Conservation (phyloP, 2,329 filamentous ascomycete species). For the Ceratocystis papillata region DNA sequence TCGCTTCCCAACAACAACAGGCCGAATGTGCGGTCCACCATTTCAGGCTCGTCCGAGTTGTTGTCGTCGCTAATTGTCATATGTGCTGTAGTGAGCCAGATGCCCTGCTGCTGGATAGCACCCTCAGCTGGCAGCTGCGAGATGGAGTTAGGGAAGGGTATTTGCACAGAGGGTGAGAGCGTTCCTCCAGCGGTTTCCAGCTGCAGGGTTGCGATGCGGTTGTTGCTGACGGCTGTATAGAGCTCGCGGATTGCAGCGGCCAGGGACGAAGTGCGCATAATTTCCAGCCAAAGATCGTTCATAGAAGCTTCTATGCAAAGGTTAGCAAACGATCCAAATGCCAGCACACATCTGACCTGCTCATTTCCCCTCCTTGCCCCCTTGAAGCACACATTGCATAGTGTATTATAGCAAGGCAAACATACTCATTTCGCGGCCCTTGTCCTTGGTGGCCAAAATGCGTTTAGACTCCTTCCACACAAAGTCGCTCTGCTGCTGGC, state of each 20-base stretch:
- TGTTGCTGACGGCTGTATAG: constrained; percentile 68
- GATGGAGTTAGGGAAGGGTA: constrained; percentile 57
- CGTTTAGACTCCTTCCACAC: constrained; percentile 83
- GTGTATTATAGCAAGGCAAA: constrained; percentile 22
- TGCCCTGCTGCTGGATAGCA: constrained; percentile 58
- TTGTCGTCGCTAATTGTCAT: constrained; percentile 58
- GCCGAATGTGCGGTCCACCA: constrained; percentile 76
- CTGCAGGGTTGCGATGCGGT: constrained; percentile 74
- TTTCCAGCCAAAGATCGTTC: constrained; percentile 57
- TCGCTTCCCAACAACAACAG: constrained; percentile 77
- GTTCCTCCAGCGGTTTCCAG: constrained; percentile 53
- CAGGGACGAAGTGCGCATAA: constrained; percentile 61
- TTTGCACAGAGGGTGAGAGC: constrained; percentile 53
- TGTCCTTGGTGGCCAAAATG: constrained; percentile 71
- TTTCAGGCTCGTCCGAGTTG: constrained; percentile 51
- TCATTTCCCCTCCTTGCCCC: too few relatives aligned
- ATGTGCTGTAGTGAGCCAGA: constrained; percentile 83
- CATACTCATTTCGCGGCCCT: constrained; percentile 58
- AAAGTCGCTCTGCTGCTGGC: constrained; percentile 80
- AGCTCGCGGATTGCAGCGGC: constrained; percentile 74
- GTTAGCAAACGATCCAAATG: not conserved
- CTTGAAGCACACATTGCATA: not conserved
- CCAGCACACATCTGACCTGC: not conserved
- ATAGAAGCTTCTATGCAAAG: constrained; percentile 43
- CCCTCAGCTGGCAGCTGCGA: constrained; percentile 60